Conservation (phyloP, 2,329 filamentous ascomycete genomes). For the Exophiala sideris region DNA sequence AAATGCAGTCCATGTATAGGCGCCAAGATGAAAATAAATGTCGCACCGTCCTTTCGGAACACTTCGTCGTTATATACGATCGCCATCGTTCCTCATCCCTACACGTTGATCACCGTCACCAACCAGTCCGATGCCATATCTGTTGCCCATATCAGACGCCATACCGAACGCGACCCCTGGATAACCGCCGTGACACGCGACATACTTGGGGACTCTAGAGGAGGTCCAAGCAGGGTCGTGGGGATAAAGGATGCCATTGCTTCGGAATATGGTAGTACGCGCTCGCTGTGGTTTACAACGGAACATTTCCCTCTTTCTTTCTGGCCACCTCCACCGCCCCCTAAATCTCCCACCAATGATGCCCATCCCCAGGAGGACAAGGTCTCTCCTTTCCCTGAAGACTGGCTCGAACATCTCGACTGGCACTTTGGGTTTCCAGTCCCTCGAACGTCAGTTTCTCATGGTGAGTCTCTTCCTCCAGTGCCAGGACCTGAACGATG, state of each 20-base stretch:
- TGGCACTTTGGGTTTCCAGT: slow-evolving; percentile 88
- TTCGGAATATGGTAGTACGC: slow-evolving; percentile 59
- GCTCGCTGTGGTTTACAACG: slow-evolving; percentile 79
- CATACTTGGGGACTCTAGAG: slow-evolving; percentile 61
- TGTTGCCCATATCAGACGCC: slow-evolving; percentile 62
- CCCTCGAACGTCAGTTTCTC: slow-evolving; percentile 52
- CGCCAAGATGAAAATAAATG: slow-evolving; percentile 63
- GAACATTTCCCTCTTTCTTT: slow-evolving; percentile 49
- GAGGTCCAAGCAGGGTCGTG: slow-evolving; percentile 63
- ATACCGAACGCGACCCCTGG: slow-evolving; percentile 75
- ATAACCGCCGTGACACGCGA: slow-evolving; percentile 67
- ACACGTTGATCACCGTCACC: slow-evolving; percentile 70
- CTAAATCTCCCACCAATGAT: slow-evolving; percentile 31
- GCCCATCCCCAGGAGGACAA: slow-evolving; percentile 25
- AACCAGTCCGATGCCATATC: slow-evolving; percentile 60
- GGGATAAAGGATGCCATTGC: slow-evolving; percentile 80
- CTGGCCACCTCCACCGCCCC: slow-evolving; percentile 24
- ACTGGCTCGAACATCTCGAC: slow-evolving; percentile 62
- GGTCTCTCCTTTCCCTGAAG: slow-evolving; percentile 45
- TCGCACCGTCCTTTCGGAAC: slow-evolving; percentile 67
- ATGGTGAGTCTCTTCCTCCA: slow-evolving; percentile 56
- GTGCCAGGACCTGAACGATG: slow-evolving; percentile 57
- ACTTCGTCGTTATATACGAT: slow-evolving; percentile 72
- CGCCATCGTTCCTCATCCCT: slow-evolving; percentile 85
- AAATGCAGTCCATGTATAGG: slow-evolving; percentile 72